Evolutionary conservation across 305 asterid species (phyloP).

Genomic region (Fraxinus greggii): DNA sequence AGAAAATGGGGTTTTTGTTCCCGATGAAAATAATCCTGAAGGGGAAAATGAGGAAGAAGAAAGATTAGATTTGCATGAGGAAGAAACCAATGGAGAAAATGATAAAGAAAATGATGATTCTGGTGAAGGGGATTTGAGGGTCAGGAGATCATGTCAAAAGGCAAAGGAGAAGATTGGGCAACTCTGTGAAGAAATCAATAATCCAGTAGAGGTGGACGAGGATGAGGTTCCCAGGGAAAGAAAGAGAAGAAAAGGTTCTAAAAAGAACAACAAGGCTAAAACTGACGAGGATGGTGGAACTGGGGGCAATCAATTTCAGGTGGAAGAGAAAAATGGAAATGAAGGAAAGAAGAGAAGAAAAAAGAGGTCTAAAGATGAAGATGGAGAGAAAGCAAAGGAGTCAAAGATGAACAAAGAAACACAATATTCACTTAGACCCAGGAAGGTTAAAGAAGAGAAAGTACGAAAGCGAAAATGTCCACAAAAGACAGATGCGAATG

Average conservation of each 20-base stretch:
- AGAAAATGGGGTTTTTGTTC: not conserved
- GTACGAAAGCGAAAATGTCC: slow-evolving; percentile 15
- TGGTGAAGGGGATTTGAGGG: not conserved
- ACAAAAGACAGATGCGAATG: slow-evolving; percentile 18
- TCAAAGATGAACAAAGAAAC: not conserved
- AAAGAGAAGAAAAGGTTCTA: not conserved
- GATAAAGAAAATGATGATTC: not conserved
- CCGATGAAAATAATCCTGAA: not conserved
- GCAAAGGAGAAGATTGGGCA: not conserved
- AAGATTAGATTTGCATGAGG: not conserved
- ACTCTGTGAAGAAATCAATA: not conserved
- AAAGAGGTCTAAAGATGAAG: not conserved
- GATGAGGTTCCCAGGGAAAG: not conserved
- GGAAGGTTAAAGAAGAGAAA: not conserved
- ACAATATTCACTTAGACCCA: not conserved
- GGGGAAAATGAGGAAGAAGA: not conserved
- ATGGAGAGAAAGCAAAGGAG: not conserved
- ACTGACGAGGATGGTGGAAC: not conserved
- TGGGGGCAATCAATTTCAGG: not conserved
- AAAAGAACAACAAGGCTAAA: not conserved
- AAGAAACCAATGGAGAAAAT: not conserved
- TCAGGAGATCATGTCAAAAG: not conserved
- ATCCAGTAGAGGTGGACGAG: not conserved
- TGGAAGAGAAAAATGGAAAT: slow-evolving; percentile 12
- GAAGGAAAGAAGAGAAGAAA: not conserved